Conservation (phyloP, 2,329 filamentous ascomycete species). For the Fusarium coffeatum region DNA sequence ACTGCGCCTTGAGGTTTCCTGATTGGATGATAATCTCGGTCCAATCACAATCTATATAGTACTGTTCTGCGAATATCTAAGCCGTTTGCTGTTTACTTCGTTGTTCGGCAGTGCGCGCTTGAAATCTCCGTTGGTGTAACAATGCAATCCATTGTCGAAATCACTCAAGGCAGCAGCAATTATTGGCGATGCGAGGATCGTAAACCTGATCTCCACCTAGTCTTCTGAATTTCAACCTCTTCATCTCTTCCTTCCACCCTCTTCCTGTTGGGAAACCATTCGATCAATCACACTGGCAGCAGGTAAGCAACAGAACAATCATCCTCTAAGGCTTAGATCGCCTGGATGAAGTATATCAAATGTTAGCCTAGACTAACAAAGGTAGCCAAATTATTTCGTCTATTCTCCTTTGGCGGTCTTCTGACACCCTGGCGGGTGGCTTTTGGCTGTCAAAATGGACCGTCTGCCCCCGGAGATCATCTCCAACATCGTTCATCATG, state of each 20-base stretch:
- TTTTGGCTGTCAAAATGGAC: background rate
- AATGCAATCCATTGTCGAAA: background rate
- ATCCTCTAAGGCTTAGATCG: accelerated
- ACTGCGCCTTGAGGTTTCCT: conserved; percentile 1
- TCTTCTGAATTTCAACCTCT: background rate
- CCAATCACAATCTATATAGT: background rate
- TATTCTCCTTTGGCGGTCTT: accelerated
- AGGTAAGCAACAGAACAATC: background rate
- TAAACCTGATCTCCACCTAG: background rate
- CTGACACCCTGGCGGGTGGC: background rate
- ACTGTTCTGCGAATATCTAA: background rate
- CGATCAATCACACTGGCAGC: background rate
- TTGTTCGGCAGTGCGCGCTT: background rate
- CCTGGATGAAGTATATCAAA: accelerated
- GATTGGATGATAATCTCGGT: background rate
- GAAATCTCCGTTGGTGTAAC: background rate
- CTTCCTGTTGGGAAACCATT: background rate
- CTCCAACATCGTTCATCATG: background rate
- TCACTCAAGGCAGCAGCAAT: background rate
- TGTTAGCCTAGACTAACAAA: background rate
- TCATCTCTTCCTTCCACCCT: background rate
- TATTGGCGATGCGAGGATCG: background rate
- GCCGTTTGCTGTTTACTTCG: background rate
- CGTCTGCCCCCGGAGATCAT: conserved; percentile 4
- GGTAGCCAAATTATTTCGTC: accelerated